These are phyloP conservation scores for Xylariaceae sp. DNA, from an alignment of 2,329 filamentous ascomycete species.

Conservation along the genomic window DNA sequence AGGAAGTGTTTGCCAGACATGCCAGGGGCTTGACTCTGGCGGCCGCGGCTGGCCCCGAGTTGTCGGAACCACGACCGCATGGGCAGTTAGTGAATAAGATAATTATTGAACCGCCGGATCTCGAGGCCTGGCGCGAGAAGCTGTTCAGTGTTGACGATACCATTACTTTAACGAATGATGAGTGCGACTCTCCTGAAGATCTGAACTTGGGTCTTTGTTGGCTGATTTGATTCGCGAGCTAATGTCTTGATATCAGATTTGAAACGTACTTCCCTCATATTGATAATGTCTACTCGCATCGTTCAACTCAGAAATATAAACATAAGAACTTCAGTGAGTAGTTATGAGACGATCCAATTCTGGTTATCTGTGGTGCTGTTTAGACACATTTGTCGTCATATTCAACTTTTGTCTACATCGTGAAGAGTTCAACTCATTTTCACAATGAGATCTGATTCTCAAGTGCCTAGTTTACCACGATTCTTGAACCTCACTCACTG, in stretches of 20 bases:
- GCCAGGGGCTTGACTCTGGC: constrained; percentile 22
- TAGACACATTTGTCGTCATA: not conserved
- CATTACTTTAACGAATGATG: constrained; percentile 66
- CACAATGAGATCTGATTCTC: not conserved
- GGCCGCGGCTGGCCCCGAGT: constrained; percentile 27
- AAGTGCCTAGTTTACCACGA: not conserved
- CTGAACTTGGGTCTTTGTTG: not conserved
- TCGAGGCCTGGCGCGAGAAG: constrained; percentile 64
- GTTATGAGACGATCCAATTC: not conserved
- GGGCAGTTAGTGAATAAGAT: constrained; percentile 52
- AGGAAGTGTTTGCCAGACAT: constrained; percentile 32
- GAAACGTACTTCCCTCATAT: constrained; percentile 78
- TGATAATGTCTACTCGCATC: constrained; percentile 80
- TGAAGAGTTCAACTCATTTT: not conserved
- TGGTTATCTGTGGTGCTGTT: no score
- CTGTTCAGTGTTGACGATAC: constrained; percentile 71
- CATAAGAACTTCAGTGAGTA: constrained; percentile 62
- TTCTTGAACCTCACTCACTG: not conserved
- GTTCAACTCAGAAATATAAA: constrained; percentile 75
- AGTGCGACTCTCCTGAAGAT: constrained; percentile 41
- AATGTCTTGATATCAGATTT: constrained; percentile 45
- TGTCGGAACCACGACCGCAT: constrained; percentile 40
- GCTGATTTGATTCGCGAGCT: constrained; percentile 7
- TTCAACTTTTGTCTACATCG: not conserved
- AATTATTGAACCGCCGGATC: constrained; percentile 60